Base-by-base conservation (phyloP, 2,329 filamentous ascomycete genomes). In the Didymellaceae sp. region DNA sequence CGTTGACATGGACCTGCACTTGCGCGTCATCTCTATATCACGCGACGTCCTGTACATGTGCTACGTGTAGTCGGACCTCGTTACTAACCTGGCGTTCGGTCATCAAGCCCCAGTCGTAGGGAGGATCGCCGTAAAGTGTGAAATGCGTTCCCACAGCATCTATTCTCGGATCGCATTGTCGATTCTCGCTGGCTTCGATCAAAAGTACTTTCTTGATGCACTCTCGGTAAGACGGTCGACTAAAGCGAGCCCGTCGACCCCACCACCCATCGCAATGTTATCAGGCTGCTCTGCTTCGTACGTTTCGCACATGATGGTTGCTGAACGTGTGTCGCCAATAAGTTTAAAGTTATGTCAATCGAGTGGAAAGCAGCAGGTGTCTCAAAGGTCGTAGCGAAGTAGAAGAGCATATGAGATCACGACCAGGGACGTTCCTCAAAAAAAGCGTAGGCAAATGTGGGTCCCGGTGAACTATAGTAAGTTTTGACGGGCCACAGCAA, bases 1-100 rank as follows among this genome's bases (percentile, higher is more conserved):
- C 42, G 25, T 41, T 18, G 14, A 50, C 0, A 75, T 70, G 5
- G 4, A 53, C 37, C 52, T 77, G 71, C 14, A 26, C 35, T 72
- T 74, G 13, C 61, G 70, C 67, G 75, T 50, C 22, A 8, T 26
- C 10, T 13, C 10, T 13, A 13, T 28, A 35, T 20, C 10, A 9
- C n/a, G 18, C 13, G 31, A 18, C 5, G 26, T n/a, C 26, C 13
- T 16, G 6, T 33, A 4, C 7, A 21, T 16, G 9, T 32, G 8
- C 7, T 18, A 24, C n/a, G n/a, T n/a, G n/a, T n/a, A n/a, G n/a
- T n/a, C n/a, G n/a, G n/a, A n/a, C n/a, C n/a, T n/a, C n/a, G n/a
- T n/a, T n/a, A 11, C 55, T 52, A 34, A 43, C 42, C 39, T 70
- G 57, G 1, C 61, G 63, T 3, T 54, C 51, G 1, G 58, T 67